Conservation (phyloP, 257 asterid genomes). For the Gardenia jasminoides region DNA sequence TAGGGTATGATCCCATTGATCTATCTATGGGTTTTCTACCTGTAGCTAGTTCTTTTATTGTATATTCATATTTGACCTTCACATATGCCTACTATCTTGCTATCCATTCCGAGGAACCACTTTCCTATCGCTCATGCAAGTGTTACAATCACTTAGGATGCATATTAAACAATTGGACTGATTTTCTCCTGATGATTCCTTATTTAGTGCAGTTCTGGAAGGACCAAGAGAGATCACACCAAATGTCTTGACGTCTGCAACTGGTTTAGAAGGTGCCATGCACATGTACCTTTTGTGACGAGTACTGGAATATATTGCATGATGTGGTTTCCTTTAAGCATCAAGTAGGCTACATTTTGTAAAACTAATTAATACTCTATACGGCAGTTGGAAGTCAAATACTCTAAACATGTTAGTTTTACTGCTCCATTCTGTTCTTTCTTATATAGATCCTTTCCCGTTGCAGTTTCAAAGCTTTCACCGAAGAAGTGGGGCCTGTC, state of each 20-base stretch:
- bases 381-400: background rate
- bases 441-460: constrained; percentile 7
- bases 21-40: background rate
- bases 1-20: background rate
- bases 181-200: background rate
- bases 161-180: no score
- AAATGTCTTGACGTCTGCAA: constrained; percentile 63
- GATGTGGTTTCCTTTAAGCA: background rate
- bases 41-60: background rate
- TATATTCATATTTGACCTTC: background rate
- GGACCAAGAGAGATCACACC: constrained; percentile 94
- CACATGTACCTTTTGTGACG: background rate
- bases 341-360: background rate
- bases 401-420: background rate
- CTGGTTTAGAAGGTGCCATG: constrained; percentile 65
- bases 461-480: constrained; percentile 78
- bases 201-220: constrained; percentile 64
- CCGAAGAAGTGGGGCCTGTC: constrained; percentile 98
- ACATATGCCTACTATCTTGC: background rate
- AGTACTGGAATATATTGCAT: background rate
- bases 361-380: background rate
- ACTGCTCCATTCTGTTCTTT: background rate
- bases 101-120: background rate
- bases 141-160: background rate
- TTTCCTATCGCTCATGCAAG: background rate